Evolutionary conservation across 1,284 basidiomycete species (phyloP).

Genomic region (Sporisorium exsertum): DNA sequence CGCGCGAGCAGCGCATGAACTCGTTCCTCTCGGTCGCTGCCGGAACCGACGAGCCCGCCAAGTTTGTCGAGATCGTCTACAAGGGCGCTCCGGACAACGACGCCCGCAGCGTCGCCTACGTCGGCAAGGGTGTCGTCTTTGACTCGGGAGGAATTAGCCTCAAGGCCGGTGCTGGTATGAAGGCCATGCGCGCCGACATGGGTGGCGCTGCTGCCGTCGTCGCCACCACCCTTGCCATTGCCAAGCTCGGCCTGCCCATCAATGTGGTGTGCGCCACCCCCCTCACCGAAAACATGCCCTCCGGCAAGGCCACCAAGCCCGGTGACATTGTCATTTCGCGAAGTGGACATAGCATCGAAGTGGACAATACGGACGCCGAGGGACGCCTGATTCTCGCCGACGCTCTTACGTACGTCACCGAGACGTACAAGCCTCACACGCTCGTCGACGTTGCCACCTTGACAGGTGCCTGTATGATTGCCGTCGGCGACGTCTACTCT

Average conservation of each 20-base stretch:
- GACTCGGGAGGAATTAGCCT: slow-evolving; percentile 89
- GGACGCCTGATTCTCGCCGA: slow-evolving; percentile 82
- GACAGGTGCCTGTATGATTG: slow-evolving; percentile 72
- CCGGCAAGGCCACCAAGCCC: slow-evolving; percentile 84
- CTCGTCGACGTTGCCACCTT: slow-evolving; percentile 87
- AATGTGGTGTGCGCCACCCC: slow-evolving; percentile 81
- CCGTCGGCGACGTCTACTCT: slow-evolving; percentile 77
- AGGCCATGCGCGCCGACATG: slow-evolving; percentile 70
- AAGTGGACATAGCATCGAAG: slow-evolving; percentile 86
- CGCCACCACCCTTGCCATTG: slow-evolving; percentile 80
- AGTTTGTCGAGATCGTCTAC: slow-evolving; percentile 89
- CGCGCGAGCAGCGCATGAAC: slow-evolving; percentile 83
- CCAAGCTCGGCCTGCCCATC: slow-evolving; percentile 82
- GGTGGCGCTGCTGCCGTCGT: slow-evolving; percentile 79
- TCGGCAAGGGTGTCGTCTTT: slow-evolving; percentile 78
- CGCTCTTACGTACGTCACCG: slow-evolving; percentile 85
- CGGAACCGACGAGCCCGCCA: slow-evolving; percentile 84
- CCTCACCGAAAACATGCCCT: slow-evolving; percentile 79
- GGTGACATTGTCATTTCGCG: slow-evolving; percentile 84
- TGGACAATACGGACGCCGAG: slow-evolving; percentile 90
- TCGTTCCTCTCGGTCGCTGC: slow-evolving; percentile 88
- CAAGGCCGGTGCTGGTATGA: slow-evolving; percentile 78
- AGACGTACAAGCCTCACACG: slow-evolving; percentile 82
- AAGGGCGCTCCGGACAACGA: slow-evolving; percentile 76
- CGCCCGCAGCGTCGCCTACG: slow-evolving; percentile 79